Evolutionary conservation across 805 yeast genomes (phyloP).

Genomic region (Ogataea thermomethanolica): DNA sequence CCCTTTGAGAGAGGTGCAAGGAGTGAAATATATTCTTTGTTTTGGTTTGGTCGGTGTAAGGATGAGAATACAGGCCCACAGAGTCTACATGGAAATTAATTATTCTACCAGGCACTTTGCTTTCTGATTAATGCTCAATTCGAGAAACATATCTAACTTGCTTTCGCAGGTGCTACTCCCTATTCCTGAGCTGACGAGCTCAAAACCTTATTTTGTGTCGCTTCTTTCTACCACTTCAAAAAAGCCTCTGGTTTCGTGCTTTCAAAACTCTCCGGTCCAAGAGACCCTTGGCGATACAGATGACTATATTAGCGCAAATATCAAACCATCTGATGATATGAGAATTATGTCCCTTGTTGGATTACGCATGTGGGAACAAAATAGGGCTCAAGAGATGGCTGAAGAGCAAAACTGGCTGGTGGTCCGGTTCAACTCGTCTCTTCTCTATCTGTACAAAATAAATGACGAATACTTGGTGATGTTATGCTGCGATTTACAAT

Average conservation of each 20-base stretch:
- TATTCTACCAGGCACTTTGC: no score
- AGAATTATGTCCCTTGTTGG: conserved; percentile 30
- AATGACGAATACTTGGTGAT: conserved; percentile 25
- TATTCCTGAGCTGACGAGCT: conserved; percentile 22
- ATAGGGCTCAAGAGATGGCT: conserved; percentile 2
- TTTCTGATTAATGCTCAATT: conserved; percentile 26
- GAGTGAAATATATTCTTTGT: conserved; percentile 1
- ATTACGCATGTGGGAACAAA: conserved; percentile 28
- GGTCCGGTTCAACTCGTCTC: conserved; percentile 23
- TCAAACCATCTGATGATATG: conserved; percentile 31
- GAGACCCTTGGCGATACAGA: conserved; percentile 10
- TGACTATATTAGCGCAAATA: conserved; percentile 29
- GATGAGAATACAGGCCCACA: no score
- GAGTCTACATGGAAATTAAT: no score
- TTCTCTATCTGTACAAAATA: conserved; percentile 22
- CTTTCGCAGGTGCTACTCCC: conserved; percentile 29
- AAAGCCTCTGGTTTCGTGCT: conserved; percentile 32
- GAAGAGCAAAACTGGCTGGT: conserved; percentile 25
- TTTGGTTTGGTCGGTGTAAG: no score
- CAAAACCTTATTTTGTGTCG: conserved; percentile 30
- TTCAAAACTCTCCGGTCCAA: conserved; percentile 8
- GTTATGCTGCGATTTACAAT: conserved; percentile 26
- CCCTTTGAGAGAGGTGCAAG: conserved; percentile 9
- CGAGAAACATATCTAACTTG: conserved; percentile 26
- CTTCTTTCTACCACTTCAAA: conserved; percentile 27